Conservation (phyloP, 805 yeast species). For the Suhomyces kilbournensis region DNA sequence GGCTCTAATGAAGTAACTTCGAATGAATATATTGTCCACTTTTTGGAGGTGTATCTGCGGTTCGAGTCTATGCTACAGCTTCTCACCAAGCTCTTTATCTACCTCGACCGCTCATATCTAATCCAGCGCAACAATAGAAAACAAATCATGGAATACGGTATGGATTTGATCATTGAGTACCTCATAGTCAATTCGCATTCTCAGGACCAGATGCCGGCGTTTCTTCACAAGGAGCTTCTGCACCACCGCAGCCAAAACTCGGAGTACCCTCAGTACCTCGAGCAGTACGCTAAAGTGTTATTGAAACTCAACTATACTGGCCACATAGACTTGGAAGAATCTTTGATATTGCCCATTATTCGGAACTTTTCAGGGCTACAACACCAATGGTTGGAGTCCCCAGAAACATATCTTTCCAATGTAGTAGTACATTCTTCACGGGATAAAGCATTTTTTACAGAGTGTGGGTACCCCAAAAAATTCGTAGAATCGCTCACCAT, state of each 20-base stretch:
- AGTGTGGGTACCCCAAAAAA: conserved; percentile 8
- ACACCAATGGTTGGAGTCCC: conserved; percentile 14
- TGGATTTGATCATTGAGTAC: conserved; percentile 16
- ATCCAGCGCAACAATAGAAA: conserved; percentile 28
- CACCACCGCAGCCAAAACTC: conserved; percentile 7
- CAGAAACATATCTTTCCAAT: conserved; percentile 9
- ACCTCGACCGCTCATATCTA: conserved; percentile 35
- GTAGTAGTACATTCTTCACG: conserved; percentile 8
- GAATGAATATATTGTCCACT: background rate
- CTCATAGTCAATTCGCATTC: conserved; percentile 4
- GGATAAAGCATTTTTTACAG: conserved; percentile 11
- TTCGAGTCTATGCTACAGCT: conserved; percentile 25
- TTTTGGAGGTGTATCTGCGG: conserved; percentile 13
- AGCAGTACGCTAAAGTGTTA: conserved; percentile 16
- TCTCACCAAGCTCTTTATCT: conserved; percentile 31
- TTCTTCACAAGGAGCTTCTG: conserved; percentile 11
- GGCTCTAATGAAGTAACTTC: background rate
- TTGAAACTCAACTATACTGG: conserved; percentile 19
- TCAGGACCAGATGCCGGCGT: conserved; percentile 4
- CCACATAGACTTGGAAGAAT: conserved; percentile 11
- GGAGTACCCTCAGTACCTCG: conserved; percentile 4
- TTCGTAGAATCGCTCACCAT: conserved; percentile 18
- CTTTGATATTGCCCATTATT: conserved; percentile 10
- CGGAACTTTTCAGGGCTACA: conserved; percentile 15
- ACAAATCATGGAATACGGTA: conserved; percentile 25